Evolutionary conservation across 2,329 filamentous ascomycete species (phyloP).

Genomic region (Apiospora marii): DNA sequence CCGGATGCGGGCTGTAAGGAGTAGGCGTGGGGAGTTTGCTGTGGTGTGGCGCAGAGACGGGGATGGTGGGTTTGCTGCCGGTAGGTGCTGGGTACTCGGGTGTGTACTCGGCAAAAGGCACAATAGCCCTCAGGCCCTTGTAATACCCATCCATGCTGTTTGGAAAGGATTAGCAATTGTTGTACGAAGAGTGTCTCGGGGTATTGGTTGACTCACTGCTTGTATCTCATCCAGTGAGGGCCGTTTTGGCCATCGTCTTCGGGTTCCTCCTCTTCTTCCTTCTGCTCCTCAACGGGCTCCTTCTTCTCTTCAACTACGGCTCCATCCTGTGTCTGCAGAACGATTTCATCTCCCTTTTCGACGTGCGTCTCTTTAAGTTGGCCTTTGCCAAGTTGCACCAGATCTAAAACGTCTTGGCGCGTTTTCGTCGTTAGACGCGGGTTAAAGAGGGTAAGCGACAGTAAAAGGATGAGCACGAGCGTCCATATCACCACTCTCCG

Average conservation of each 20-base stretch:
- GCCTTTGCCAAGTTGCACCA: slow-evolving; percentile 38
- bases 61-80: slow-evolving; percentile 30
- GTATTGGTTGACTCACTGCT: slow-evolving; percentile 47
- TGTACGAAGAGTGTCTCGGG: not conserved
- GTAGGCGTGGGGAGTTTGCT: slow-evolving; percentile 53
- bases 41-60: slow-evolving; percentile 39
- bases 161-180: slow-evolving; percentile 29
- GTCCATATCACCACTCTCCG: slow-evolving; percentile 61
- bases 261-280: slow-evolving; percentile 38
- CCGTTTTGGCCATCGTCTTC: slow-evolving; percentile 35
- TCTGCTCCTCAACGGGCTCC: slow-evolving; percentile 36
- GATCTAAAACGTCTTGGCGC: slow-evolving; percentile 38
- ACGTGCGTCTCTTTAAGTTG: slow-evolving; percentile 24
- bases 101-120: slow-evolving; percentile 67
- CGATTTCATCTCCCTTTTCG: slow-evolving; percentile 26
- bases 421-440: slow-evolving; percentile 35
- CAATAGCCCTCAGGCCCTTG: slow-evolving; percentile 76
- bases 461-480: slow-evolving; percentile 49
- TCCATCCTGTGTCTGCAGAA: slow-evolving; percentile 34
- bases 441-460: slow-evolving; percentile 51
- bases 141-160: slow-evolving; percentile 81
- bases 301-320: slow-evolving; percentile 28
- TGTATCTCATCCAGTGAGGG: slow-evolving; percentile 48
- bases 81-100: slow-evolving; percentile 73
- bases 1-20: slow-evolving; percentile 74